These are phyloP conservation scores for Dorcoceras hygrometricum DNA, from an alignment of 257 asterid species.

Conservation along the genomic window DNA sequence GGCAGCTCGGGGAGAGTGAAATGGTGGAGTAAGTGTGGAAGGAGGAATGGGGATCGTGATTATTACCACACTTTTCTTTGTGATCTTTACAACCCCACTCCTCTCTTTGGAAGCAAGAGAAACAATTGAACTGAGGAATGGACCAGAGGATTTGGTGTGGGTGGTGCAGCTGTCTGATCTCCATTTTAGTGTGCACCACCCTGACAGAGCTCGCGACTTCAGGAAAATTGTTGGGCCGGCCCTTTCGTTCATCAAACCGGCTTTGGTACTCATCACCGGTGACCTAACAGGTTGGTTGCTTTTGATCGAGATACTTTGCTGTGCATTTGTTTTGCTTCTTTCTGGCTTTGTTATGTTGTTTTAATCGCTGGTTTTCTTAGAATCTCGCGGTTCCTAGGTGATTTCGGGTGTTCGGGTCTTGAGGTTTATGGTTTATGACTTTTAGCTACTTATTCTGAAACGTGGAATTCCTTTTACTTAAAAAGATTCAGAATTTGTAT, in stretches of 20 bases:
- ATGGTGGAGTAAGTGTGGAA: no score
- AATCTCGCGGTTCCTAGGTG: no score
- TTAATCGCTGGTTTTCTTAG: background rate
- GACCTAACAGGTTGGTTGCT: constrained; percentile 79
- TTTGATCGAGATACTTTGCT: background rate
- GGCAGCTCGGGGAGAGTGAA: background rate
- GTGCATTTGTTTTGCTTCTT: background rate
- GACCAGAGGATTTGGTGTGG: constrained; percentile 88
- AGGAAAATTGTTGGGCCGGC: constrained; percentile 54
- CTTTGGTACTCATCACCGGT: constrained; percentile 90
- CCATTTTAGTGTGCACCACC: constrained; percentile 92
- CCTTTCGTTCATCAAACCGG: constrained; percentile 80
- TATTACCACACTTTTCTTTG: constrained; percentile 29
- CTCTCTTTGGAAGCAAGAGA: constrained; percentile 23
- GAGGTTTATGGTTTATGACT: no score
- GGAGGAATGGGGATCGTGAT: constrained; percentile 28
- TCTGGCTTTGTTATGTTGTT: background rate
- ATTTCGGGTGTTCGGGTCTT: no score
- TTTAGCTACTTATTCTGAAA: no score
- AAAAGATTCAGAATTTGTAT: no score
- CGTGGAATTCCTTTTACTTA: no score
- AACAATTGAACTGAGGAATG: constrained; percentile 40
- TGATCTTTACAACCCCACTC: constrained; percentile 30
- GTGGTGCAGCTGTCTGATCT: constrained; percentile 97
- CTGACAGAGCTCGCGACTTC: constrained; percentile 75